Evolutionary conservation across 495 filamentous ascomycete species (phyloP).

Genomic region (Tirmania nivea): DNA sequence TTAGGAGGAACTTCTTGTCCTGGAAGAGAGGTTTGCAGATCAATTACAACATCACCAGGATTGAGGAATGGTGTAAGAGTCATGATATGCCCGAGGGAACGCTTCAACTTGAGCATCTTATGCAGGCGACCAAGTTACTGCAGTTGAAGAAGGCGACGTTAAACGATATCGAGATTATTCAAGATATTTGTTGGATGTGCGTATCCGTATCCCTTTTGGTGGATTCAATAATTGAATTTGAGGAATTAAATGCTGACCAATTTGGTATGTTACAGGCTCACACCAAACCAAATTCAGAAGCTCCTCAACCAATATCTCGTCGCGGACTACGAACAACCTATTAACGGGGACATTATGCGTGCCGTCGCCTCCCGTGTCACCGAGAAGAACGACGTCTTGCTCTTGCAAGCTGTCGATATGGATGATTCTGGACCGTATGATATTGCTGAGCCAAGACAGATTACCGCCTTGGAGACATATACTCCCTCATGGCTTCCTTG

Average conservation of each 20-base stretch:
- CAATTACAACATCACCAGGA: conserved; percentile 99
- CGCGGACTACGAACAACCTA: conserved; percentile 97
- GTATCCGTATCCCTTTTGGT: conserved; percentile 21
- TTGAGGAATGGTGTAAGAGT: conserved; percentile 99
- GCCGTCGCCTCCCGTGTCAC: conserved; percentile 92
- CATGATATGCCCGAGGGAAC: conserved; percentile 99
- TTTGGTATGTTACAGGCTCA: conserved; percentile 38
- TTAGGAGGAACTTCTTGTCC: conserved; percentile 94
- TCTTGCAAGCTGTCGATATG: conserved; percentile 90
- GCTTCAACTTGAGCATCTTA: conserved; percentile 91
- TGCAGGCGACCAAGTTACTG: conserved; percentile 98
- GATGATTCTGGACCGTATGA: conserved; percentile 99
- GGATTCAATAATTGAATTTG: not conserved
- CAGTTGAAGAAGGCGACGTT: conserved; percentile 98
- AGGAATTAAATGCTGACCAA: not conserved
- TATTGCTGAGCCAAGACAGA: conserved; percentile 87
- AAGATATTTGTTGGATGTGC: conserved; percentile 99
- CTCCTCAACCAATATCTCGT: conserved; percentile 96
- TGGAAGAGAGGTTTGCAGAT: conserved; percentile 99
- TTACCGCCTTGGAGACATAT: conserved; percentile 93
- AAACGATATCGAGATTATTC: conserved; percentile 99
- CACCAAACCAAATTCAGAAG: conserved; percentile 97
- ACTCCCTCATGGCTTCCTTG: conserved; percentile 97
- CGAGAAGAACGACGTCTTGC: conserved; percentile 80
- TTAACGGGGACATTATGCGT: conserved; percentile 99